A percentile compares a stretch with the other conserved stretches of the same genome.
These are phyloP conservation scores for Yarrowia galli DNA, from an alignment of 1,139 yeast species.

Conservation along the genomic window DNA sequence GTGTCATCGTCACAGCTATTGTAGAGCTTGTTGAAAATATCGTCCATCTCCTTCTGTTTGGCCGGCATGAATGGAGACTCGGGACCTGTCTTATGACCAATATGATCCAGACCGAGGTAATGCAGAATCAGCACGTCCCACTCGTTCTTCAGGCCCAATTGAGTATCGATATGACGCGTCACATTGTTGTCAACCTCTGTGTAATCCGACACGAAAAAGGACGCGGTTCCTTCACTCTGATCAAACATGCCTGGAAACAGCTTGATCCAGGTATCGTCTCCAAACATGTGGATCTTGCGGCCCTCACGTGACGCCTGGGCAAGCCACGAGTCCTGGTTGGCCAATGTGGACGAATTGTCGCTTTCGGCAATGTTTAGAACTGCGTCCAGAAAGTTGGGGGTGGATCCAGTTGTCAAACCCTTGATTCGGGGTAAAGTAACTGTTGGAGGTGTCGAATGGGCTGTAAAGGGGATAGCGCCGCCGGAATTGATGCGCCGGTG, in stretches of 20 bases:
- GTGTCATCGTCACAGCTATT: conserved; percentile 61
- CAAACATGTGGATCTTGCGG: conserved; percentile 77
- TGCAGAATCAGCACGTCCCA: conserved; percentile 94
- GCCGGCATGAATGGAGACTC: conserved; percentile 75
- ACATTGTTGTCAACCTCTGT: conserved; percentile 94
- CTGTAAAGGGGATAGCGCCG: conserved; percentile 84
- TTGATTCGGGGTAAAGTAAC: conserved; percentile 93
- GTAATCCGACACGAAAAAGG: conserved; percentile 93
- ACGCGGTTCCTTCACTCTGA: conserved; percentile 82
- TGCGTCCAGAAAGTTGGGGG: conserved; percentile 95
- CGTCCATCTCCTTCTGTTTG: conserved; percentile 88
- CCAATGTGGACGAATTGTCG: conserved; percentile 76
- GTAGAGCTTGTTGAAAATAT: conserved; percentile 63
- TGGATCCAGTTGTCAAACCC: conserved; percentile 92
- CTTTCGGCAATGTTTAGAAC: conserved; percentile 93
- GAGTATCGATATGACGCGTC: conserved; percentile 77
- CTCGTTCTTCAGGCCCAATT: conserved; percentile 53
- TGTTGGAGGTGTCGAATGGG: conserved; percentile 93
- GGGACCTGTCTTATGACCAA: conserved; percentile 98
- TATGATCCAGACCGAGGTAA: conserved; percentile 93
- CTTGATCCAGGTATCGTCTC: conserved; percentile 98
- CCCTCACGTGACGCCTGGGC: conserved; percentile 61
- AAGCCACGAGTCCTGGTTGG: conserved; percentile 87
- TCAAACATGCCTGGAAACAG: conserved; percentile 75
- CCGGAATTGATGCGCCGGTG: conserved; percentile 73